A percentile compares a stretch with the other conserved stretches of the same genome.
Conservation (phyloP, 345 rosid genomes). For the Acer saccharum region DNA sequence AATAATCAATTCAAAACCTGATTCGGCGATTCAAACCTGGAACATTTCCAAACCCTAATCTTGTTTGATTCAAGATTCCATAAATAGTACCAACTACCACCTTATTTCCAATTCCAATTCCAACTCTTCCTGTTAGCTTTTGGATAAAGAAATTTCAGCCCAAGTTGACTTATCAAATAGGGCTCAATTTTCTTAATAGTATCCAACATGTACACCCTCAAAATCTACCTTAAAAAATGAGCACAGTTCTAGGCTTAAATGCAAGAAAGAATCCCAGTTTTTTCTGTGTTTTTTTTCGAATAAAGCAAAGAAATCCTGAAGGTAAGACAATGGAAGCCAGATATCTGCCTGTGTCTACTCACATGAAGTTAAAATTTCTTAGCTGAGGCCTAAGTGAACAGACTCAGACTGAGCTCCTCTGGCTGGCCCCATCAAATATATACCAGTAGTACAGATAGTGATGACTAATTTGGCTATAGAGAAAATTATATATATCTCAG, state of each 20-base stretch:
- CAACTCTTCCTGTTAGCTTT: background rate
- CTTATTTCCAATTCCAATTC: too few relatives aligned
- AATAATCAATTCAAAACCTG: too few relatives aligned
- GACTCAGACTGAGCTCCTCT: conserved; percentile 1
- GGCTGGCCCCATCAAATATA: background rate
- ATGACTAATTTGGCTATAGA: background rate
- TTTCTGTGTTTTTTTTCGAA: too few relatives aligned
- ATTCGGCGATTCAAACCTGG: too few relatives aligned
- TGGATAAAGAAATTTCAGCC: conserved; percentile 1
- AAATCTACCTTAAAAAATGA: background rate
- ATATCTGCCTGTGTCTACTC: background rate
- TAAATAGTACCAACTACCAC: too few relatives aligned
- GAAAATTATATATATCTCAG: background rate
- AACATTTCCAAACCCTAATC: too few relatives aligned
- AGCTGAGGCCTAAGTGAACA: background rate
- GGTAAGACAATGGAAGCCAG: background rate
- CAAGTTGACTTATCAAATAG: conserved; percentile 10
- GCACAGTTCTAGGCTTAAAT: background rate
- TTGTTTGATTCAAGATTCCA: too few relatives aligned
- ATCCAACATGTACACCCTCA: background rate
- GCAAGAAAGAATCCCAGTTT: background rate
- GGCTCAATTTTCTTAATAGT: background rate
- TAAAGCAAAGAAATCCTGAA: background rate
- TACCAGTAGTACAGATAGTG: background rate
- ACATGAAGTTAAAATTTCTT: background rate